A percentile compares a stretch with the other conserved stretches of the same genome.
Evolutionary conservation across 257 asterid genomes (phyloP).

Genomic region (Petunia secreta): DNA sequence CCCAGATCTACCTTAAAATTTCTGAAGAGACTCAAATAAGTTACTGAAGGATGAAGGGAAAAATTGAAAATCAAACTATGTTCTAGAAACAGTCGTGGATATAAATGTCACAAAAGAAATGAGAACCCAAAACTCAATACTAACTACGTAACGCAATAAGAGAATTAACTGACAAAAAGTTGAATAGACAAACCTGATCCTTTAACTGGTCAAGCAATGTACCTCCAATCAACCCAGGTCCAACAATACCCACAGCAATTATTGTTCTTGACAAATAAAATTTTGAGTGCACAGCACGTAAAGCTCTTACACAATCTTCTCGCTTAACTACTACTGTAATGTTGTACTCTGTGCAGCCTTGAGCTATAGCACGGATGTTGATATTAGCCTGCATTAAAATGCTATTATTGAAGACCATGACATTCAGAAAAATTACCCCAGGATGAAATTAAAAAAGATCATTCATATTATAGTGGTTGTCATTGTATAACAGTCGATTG

Average conservation of each 20-base stretch:
- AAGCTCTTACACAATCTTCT: conserved; percentile 92
- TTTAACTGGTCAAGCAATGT: conserved; percentile 93
- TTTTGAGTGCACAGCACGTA: conserved; percentile 98
- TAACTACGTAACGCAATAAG: conserved; percentile 4
- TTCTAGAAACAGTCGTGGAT: conserved; percentile 1
- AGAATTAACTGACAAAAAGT: not conserved
- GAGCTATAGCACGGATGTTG: conserved; percentile 97
- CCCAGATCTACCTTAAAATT: not conserved
- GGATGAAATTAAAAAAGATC: not conserved
- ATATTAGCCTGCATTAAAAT: conserved; percentile 81
- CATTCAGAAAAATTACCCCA: conserved; percentile 15
- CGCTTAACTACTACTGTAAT: conserved; percentile 89
- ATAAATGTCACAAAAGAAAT: not conserved
- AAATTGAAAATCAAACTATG: not conserved
- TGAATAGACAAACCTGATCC: conserved; percentile 68
- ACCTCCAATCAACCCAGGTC: conserved; percentile 97
- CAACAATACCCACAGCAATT: conserved; percentile 91
- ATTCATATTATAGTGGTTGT: conserved; percentile 8
- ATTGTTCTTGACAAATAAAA: conserved; percentile 92
- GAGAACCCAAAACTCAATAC: not conserved
- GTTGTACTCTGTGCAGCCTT: conserved; percentile 97
- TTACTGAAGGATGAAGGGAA: conserved; percentile 1
- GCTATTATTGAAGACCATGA: conserved; percentile 26
- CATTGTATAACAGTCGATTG: not conserved
- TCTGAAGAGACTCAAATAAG: not conserved